phyloP scores from a whole-genome alignment of 805 yeast genomes.

The Saccharomycopsis vini region DNA sequence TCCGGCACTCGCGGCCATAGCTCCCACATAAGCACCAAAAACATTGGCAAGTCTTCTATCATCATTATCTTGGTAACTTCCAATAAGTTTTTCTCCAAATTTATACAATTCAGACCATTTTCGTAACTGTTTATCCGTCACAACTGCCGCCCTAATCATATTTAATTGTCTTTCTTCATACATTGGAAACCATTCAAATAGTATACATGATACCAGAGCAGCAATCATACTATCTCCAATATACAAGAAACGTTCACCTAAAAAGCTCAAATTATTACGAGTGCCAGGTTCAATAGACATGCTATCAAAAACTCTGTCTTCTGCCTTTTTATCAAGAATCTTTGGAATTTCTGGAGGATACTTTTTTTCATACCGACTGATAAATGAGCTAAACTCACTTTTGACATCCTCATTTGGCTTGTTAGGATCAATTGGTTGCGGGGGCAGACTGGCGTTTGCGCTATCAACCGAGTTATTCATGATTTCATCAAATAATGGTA shows the following conservation, averaged over 20 bases:
- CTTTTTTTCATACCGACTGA: neutral
- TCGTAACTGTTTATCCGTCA: constrained; percentile 63
- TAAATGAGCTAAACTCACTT: neutral
- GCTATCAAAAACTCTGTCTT: constrained; percentile 70
- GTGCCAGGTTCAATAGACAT: constrained; percentile 43
- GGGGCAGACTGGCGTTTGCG: too few relatives aligned
- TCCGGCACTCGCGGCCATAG: constrained; percentile 30
- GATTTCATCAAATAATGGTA: constrained; percentile 1
- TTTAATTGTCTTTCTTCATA: constrained; percentile 79
- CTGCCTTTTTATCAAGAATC: constrained; percentile 49
- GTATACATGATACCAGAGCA: constrained; percentile 57
- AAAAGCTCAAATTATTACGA: constrained; percentile 53
- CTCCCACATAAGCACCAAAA: constrained; percentile 92
- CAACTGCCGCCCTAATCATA: constrained; percentile 55
- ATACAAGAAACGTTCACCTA: constrained; percentile 84
- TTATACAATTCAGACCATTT: constrained; percentile 65
- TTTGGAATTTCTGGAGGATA: constrained; percentile 63
- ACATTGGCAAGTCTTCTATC: constrained; percentile 77
- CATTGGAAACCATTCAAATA: constrained; percentile 57
- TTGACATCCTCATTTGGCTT: too few relatives aligned
- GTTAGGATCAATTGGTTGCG: too few relatives aligned
- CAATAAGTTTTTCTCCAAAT: constrained; percentile 48
- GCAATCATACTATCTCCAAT: constrained; percentile 82
- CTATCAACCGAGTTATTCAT: too few relatives aligned
- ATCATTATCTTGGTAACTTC: constrained; percentile 31